Percentiles rank a stretch among this genome's conserved stretches.
Conservation (phyloP, 2,329 filamentous ascomycete genomes). For the Sclerotinia trifoliorum region DNA sequence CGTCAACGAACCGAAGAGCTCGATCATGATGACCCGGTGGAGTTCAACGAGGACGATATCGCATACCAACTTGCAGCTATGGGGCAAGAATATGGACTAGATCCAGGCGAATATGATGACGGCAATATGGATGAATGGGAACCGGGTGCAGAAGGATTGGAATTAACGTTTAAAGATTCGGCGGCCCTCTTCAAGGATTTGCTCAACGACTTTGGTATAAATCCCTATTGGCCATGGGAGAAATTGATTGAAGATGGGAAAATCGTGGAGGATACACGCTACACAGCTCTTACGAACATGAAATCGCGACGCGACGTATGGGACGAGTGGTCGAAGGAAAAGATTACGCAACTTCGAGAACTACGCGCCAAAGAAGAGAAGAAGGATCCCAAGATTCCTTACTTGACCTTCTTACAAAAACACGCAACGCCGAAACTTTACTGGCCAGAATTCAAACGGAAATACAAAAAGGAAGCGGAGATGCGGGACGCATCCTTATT, state of each 20-base stretch:
- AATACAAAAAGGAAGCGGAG: constrained; percentile 75
- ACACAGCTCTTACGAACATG: constrained; percentile 79
- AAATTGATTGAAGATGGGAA: constrained; percentile 79
- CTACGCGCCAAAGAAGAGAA: constrained; percentile 73
- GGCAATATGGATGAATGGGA: constrained; percentile 61
- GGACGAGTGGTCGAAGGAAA: constrained; percentile 77
- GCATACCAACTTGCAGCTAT: constrained; percentile 87
- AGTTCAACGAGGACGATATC: constrained; percentile 94
- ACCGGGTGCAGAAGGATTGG: constrained; percentile 68
- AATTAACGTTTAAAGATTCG: constrained; percentile 73
- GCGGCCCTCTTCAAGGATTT: constrained; percentile 79
- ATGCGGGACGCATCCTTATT: constrained; percentile 72
- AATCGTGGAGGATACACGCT: constrained; percentile 81
- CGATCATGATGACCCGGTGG: constrained; percentile 52
- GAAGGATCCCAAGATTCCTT: constrained; percentile 78
- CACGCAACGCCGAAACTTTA: constrained; percentile 89
- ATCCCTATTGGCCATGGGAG: constrained; percentile 89
- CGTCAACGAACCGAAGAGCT: constrained; percentile 50
- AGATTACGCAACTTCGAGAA: constrained; percentile 70
- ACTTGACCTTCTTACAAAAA: constrained; percentile 75
- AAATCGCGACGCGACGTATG: constrained; percentile 78
- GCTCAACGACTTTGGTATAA: constrained; percentile 77
- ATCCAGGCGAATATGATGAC: constrained; percentile 73
- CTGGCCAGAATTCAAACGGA: constrained; percentile 95
- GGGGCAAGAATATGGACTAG: constrained; percentile 79